Percentiles rank a stretch among this genome's conserved stretches.
phyloP scores from a whole-genome alignment of 108 stramenopile species.

The Nannochloropsis gaditana region DNA sequence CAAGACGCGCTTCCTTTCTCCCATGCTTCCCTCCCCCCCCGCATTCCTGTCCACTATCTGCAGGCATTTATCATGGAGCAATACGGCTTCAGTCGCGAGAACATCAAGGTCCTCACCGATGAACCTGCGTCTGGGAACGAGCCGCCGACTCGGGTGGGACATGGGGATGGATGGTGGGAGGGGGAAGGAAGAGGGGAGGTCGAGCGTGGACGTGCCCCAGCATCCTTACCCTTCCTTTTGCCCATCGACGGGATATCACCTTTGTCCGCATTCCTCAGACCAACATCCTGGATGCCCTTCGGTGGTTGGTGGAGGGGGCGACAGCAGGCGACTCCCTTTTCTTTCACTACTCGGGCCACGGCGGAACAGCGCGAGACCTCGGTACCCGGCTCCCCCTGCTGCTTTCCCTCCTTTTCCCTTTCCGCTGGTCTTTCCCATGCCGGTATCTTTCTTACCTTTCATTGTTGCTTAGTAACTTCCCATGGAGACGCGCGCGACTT shows the following conservation, averaged over 20 bases:
- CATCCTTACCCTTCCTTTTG: too few species aligned
- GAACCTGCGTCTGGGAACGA: neutral
- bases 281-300: too few species aligned
- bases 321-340: constrained; percentile 55
- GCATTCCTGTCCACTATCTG: neutral
- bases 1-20: neutral
- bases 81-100: neutral
- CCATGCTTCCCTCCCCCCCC: neutral
- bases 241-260: too few species aligned
- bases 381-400: too few species aligned
- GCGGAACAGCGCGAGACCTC: too few species aligned
- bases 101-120: neutral
- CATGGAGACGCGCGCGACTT: too few species aligned
- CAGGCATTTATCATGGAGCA: neutral
- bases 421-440: too few species aligned
- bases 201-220: too few species aligned
- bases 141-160: neutral
- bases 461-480: too few species aligned
- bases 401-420: too few species aligned
- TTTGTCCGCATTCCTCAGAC: too few species aligned
- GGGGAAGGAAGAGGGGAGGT: neutral
- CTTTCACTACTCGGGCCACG: constrained; percentile 60
- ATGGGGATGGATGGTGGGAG: neutral
- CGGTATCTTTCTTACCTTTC: too few species aligned
- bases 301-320: constrained; percentile 26